These are phyloP conservation scores for Wickerhamomyces sp. DNA, from an alignment of 1,139 yeast genomes.

Conservation along the genomic window DNA sequence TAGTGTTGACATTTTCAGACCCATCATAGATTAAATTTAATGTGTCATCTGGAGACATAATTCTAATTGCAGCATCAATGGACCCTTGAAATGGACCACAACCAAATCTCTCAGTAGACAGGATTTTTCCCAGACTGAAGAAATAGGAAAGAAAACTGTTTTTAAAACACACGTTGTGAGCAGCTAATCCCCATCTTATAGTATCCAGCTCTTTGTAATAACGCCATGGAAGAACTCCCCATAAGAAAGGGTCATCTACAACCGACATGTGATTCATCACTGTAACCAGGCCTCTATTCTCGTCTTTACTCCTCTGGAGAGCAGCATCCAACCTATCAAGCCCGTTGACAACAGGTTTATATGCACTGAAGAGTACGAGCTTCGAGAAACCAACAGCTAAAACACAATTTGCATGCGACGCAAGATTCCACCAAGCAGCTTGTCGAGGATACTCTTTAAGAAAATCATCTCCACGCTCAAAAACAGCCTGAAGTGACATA, in stretches of 20 bases:
- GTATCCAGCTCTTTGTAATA: conserved; percentile 59
- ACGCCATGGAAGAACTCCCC: conserved; percentile 81
- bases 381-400: conserved; percentile 66
- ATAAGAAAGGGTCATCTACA: conserved; percentile 87
- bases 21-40: conserved; percentile 46
- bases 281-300: conserved; percentile 73
- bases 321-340: conserved; percentile 64
- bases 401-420: conserved; percentile 67
- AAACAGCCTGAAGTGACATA: conserved; percentile 74
- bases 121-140: conserved; percentile 82
- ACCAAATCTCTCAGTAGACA: conserved; percentile 85
- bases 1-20: conserved; percentile 6
- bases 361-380: conserved; percentile 52
- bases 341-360: conserved; percentile 59
- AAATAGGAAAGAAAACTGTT: conserved; percentile 50
- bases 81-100: conserved; percentile 91
- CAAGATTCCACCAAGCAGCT: conserved; percentile 55
- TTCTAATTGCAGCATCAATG: conserved; percentile 80
- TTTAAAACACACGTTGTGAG: conserved; percentile 84
- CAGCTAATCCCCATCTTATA: conserved; percentile 93
- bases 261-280: conserved; percentile 97
- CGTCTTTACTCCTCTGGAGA: conserved; percentile 52
- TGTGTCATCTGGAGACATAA: conserved; percentile 78
- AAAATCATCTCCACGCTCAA: conserved; percentile 72
- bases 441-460: conserved; percentile 60